phyloP scores from a whole-genome alignment of 306 rosid genomes.

The Begonia fuchsioides region DNA sequence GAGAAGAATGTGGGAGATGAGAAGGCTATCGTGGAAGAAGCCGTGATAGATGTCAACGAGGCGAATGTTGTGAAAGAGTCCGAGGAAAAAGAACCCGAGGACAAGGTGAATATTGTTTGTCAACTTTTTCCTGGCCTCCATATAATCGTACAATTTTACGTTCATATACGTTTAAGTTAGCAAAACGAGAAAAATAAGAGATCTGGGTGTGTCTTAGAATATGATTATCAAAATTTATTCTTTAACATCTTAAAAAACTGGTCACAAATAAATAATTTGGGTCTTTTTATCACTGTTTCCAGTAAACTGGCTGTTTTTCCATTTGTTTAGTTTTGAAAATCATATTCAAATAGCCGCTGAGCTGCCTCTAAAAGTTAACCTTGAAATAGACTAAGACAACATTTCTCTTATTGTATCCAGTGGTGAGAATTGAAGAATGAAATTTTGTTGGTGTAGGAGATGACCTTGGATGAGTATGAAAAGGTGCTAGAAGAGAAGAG shows the following conservation, averaged over 20 bases:
- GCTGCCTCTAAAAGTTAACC: no score
- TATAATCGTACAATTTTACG: not conserved
- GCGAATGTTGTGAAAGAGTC: constrained; percentile 38
- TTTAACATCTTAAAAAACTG: no score
- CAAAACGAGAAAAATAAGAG: no score
- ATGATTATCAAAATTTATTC: no score
- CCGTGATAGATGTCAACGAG: constrained; percentile 31
- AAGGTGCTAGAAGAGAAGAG: constrained; percentile 76
- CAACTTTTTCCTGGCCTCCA: not conserved
- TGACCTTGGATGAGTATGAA: constrained; percentile 94
- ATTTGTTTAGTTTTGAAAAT: no score
- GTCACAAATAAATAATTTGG: no score
- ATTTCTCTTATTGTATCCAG: not conserved
- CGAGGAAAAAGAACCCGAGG: constrained; percentile 79
- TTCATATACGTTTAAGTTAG: no score
- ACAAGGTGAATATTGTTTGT: constrained; percentile 31
- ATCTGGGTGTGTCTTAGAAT: no score
- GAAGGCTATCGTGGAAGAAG: constrained; percentile 58
- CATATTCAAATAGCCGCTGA: no score
- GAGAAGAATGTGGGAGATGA: constrained; percentile 57
- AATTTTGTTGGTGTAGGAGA: constrained; percentile 36
- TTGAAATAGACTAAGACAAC: no score
- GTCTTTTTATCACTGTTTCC: constrained; percentile 2
- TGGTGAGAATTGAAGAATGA: not conserved
- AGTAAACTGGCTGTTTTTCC: not conserved